phyloP scores from a whole-genome alignment of 176 grass and related monocot species.

The Leersia perrieri region DNA sequence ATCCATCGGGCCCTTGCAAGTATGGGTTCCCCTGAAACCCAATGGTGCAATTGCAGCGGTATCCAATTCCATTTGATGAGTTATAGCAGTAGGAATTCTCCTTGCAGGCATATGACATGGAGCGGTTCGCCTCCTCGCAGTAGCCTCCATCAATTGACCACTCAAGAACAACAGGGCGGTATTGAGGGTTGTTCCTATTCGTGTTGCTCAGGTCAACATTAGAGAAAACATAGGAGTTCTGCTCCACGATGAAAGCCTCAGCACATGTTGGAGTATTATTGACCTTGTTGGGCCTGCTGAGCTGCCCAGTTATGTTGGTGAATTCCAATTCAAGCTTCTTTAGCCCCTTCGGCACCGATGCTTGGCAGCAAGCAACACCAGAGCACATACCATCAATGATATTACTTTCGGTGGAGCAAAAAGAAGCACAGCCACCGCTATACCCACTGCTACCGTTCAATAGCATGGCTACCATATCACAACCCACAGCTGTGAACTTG shows the following conservation, averaged over 20 bases:
- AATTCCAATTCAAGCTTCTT: constrained; percentile 34
- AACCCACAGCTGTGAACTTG: constrained; percentile 58
- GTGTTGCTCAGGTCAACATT: neutral
- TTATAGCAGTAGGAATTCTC: constrained; percentile 37
- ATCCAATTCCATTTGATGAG: constrained; percentile 39
- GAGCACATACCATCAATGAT: constrained; percentile 26
- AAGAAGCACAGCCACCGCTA: constrained; percentile 44
- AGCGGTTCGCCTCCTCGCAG: constrained; percentile 10
- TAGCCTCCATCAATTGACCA: constrained; percentile 46
- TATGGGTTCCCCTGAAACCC: constrained; percentile 64
- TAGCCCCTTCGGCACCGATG: constrained; percentile 20
- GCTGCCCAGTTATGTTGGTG: constrained; percentile 17
- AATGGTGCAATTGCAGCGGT: constrained; percentile 48
- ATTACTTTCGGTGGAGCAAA: constrained; percentile 20
- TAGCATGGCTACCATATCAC: constrained; percentile 45
- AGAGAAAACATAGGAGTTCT: constrained; percentile 37
- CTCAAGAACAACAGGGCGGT: constrained; percentile 44
- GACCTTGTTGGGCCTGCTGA: constrained; percentile 3
- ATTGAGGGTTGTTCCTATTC: neutral
- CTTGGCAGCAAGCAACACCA: constrained; percentile 67
- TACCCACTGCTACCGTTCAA: neutral
- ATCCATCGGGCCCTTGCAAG: constrained; percentile 33
- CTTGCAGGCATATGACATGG: neutral
- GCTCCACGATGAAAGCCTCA: constrained; percentile 40
- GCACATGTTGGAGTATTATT: neutral